phyloP scores from a whole-genome alignment of 352 stramenopile species.

The Phytophthora sp. region DNA sequence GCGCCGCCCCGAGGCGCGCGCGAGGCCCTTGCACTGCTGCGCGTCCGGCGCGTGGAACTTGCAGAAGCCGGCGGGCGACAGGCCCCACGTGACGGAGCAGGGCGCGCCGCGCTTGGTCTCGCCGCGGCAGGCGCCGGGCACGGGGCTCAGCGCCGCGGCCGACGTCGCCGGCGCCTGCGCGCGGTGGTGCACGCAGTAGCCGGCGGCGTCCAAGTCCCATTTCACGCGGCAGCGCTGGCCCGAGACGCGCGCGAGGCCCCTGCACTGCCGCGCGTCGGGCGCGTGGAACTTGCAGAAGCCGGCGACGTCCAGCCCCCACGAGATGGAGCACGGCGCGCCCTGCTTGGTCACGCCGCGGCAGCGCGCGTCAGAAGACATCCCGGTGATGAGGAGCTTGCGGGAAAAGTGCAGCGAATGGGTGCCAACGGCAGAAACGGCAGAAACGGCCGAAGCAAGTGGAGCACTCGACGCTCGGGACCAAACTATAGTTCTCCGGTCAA shows the following conservation, averaged over 20 bases:
- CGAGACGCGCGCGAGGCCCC: slow-evolving; percentile 17
- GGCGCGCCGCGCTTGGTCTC: slow-evolving; percentile 19
- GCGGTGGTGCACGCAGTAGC: too few relatives aligned
- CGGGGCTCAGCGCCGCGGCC: too few relatives aligned
- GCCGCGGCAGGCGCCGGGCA: slow-evolving; percentile 22
- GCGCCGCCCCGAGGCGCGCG: slow-evolving; percentile 21
- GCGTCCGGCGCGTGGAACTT: slow-evolving; percentile 32
- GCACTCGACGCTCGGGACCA: too few relatives aligned
- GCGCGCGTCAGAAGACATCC: too few relatives aligned
- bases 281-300: slow-evolving; percentile 36
- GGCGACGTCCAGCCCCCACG: slow-evolving; percentile 4
- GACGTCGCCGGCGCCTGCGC: too few relatives aligned
- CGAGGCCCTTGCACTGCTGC: slow-evolving; percentile 26
- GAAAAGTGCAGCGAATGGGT: too few relatives aligned
- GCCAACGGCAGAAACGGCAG: too few relatives aligned
- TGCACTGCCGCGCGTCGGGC: slow-evolving; percentile 17
- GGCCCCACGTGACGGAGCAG: slow-evolving; percentile 24
- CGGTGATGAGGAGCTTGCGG: too few relatives aligned
- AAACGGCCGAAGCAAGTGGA: too few relatives aligned
- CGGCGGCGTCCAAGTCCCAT: slow-evolving; percentile 21
- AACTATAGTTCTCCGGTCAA: too few relatives aligned
- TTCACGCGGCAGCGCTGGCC: slow-evolving; percentile 24
- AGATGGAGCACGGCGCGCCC: slow-evolving; percentile 15
- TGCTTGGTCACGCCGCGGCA: slow-evolving; percentile 16
- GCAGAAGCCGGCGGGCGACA: slow-evolving; percentile 25